Conservation (phyloP, 2,329 filamentous ascomycete genomes). For the Hypoxylon sp. region DNA sequence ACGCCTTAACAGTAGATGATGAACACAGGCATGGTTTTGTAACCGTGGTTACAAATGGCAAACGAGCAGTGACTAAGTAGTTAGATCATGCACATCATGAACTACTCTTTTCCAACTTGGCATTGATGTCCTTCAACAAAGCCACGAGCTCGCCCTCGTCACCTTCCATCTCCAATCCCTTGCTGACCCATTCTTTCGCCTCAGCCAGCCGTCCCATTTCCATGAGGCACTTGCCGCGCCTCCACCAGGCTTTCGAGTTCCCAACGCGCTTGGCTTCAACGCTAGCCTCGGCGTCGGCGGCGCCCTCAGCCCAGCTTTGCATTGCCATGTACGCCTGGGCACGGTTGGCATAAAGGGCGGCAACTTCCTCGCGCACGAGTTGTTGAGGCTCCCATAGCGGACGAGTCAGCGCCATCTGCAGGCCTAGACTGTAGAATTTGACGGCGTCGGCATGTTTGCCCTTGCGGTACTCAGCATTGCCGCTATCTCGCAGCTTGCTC, state of each 20-base stretch:
- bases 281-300: conserved; percentile 88
- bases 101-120: conserved; percentile 52
- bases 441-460: conserved; percentile 80
- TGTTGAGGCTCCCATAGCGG: conserved; percentile 90
- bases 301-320: conserved; percentile 85
- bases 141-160: conserved; percentile 74
- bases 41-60: conserved; percentile 4
- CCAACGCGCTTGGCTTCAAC: conserved; percentile 88
- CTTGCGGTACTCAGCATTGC: conserved; percentile 87
- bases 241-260: conserved; percentile 96
- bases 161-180: conserved; percentile 86
- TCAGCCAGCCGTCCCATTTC: conserved; percentile 93
- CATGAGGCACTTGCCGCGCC: conserved; percentile 83
- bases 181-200: conserved; percentile 81
- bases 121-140: conserved; percentile 73
- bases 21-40: not conserved
- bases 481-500: conserved; percentile 89
- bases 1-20: conserved; percentile 19
- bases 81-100: conserved; percentile 12
- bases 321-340: conserved; percentile 90
- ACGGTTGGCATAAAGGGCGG: conserved; percentile 84
- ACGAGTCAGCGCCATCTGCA: conserved; percentile 87
- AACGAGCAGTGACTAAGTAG: not conserved
- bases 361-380: conserved; percentile 86
- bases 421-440: conserved; percentile 84